Base-by-base conservation (phyloP, 768 basidiomycete species). In the Mycena alexandri region DNA sequence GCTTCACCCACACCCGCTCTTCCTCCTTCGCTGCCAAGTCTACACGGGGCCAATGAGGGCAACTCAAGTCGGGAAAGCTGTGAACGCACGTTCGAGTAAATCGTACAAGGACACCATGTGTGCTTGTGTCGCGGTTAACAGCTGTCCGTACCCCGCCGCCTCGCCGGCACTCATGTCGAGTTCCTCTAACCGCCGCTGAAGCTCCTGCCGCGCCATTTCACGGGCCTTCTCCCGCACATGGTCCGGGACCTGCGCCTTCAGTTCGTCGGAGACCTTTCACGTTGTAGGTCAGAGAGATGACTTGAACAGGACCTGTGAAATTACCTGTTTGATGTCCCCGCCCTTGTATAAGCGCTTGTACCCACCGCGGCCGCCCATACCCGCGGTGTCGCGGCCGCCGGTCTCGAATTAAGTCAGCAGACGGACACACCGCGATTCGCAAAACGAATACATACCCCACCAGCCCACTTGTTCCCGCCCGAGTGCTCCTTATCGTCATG, bases 1-100 rank as follows among this genome's bases (percentile, higher is more conserved):
- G 85, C 73, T 90, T 91, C 17, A 90, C 79, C 90, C 89, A 91
- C 2, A 91, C 85, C 14, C 89, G 85, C 68, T 90, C 90, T 71
- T 90, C 89, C 70, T 90, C 89, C 65, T 86, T 89, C 0, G 89
- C 88, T 16, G 89, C 84, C 21, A 91, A 84, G 73, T 90, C 90
- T 90, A 70, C 14, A 50, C 22, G 24, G 47, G 10, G 19, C 11
- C 29, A 6, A 25, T 62, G 36, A 64, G 46, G 3, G 24, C 38
- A 52, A 46, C n/a, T 29, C 14, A 38, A 22, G 44, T 38, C 43
- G 21, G 19, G 29, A n/a, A 52, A 46, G n/a, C 72, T 5, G 24
- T 36, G 54, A n/a, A 76, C 87, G 66, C 67, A 90, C 89, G 84
- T 77, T 91, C 90, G 8, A 91, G 82, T 33, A 91, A 74, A 69